A percentile compares a stretch with the other conserved stretches of the same genome.
Evolutionary conservation across 2,329 filamentous ascomycete genomes (phyloP).

Genomic region (Stachybotrys echinatus): DNA sequence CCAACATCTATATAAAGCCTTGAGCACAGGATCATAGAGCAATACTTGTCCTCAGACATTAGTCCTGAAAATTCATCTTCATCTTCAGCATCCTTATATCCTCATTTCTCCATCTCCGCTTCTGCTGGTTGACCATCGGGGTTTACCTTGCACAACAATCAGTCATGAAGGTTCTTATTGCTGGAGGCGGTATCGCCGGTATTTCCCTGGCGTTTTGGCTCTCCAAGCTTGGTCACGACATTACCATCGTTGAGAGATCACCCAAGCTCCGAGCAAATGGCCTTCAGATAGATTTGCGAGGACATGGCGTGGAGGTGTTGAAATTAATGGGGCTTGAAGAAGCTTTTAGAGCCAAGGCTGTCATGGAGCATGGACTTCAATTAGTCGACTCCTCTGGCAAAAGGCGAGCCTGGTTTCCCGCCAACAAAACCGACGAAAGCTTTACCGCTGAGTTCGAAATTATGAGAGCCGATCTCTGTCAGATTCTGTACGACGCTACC

Average conservation of each 20-base stretch:
- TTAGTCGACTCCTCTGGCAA: constrained; percentile 36
- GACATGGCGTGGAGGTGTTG: constrained; percentile 42
- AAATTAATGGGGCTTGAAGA: constrained; percentile 22
- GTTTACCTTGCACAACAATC: no score
- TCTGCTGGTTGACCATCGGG: no score
- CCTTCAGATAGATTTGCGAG: constrained; percentile 49
- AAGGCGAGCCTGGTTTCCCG: constrained; percentile 29
- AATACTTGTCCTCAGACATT: no score
- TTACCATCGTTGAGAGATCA: constrained; percentile 37
- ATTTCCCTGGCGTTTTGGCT: constrained; percentile 46
- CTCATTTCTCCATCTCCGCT: no score
- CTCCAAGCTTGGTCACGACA: constrained; percentile 25
- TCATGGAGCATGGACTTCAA: constrained; percentile 42
- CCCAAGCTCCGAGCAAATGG: constrained; percentile 38
- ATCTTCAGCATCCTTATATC: no score
- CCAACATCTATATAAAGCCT: no score
- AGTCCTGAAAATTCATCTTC: no score
- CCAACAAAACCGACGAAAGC: constrained; percentile 33
- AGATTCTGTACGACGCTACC: constrained; percentile 39
- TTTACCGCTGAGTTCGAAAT: constrained; percentile 53
- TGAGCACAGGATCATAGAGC: no score
- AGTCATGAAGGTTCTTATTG: constrained; percentile 21
- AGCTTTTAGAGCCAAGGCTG: constrained; percentile 25
- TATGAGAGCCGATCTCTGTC: constrained; percentile 48
- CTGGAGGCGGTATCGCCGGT: constrained; percentile 26